A percentile compares a stretch with the other conserved stretches of the same genome.
Conservation (phyloP, 2,329 filamentous ascomycete genomes). For the Fusarium nodosum region DNA sequence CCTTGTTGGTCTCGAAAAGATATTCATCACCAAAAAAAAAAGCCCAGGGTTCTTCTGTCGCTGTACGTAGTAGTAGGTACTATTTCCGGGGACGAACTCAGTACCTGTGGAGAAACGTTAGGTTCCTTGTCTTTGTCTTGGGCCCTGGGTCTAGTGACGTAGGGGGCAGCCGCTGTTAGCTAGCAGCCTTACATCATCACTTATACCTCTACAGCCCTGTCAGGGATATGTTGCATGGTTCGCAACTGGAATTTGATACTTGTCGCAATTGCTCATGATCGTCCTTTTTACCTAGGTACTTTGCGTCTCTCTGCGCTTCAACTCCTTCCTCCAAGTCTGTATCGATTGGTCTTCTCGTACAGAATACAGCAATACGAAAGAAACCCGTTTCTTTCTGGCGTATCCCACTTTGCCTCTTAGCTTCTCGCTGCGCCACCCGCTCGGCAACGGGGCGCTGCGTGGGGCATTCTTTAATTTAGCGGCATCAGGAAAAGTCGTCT, state of each 20-base stretch:
- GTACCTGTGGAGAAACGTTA: conserved; percentile 17
- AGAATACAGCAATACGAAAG: not conserved
- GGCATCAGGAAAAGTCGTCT: conserved; percentile 6
- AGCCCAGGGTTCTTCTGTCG: conserved; percentile 9
- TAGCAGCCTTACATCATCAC: conserved; percentile 45
- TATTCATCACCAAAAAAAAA: not conserved
- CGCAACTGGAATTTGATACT: conserved; percentile 10
- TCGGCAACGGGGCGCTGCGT: conserved; percentile 41
- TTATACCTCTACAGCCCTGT: conserved; percentile 18
- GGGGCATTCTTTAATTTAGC: conserved; percentile 35
- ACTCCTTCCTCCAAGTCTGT: not conserved
- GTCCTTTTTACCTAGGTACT: not conserved
- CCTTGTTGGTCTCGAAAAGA: conserved; percentile 10
- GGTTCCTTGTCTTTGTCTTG: conserved; percentile 27
- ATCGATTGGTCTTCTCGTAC: conserved; percentile 5
- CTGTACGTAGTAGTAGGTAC: not conserved
- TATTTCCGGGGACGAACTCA: conserved; percentile 29
- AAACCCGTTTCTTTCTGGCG: conserved; percentile 10
- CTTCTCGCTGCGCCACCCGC: conserved; percentile 41
- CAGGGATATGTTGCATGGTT: conserved; percentile 14
- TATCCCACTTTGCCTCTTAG: conserved; percentile 18
- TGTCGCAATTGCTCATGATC: conserved; percentile 6
- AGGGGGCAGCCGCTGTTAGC: conserved; percentile 38
- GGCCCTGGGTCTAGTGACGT: conserved; percentile 38
- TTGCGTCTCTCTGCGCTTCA: conserved; percentile 3